A percentile compares a stretch with the other conserved stretches of the same genome.
Evolutionary conservation across 352 stramenopile genomes (phyloP).

Genomic region (Phytopythium delawarense): DNA sequence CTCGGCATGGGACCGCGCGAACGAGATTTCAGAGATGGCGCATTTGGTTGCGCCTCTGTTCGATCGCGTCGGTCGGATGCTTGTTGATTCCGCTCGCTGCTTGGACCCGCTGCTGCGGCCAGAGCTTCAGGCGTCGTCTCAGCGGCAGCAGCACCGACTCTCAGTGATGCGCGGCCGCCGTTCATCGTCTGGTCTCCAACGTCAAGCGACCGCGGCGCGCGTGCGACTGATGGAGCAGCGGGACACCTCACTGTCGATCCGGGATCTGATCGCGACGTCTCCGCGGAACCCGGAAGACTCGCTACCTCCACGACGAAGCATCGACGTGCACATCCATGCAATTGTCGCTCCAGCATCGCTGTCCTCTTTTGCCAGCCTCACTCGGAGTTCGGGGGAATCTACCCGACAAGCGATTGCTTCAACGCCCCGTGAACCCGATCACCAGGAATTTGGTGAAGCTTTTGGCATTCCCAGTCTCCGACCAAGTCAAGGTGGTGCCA

Average conservation of each 20-base stretch:
- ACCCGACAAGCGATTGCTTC: background rate
- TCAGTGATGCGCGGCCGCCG: slow-evolving; percentile 10
- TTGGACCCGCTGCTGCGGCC: slow-evolving; percentile 60
- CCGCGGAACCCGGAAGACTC: slow-evolving; percentile 21
- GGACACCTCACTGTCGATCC: slow-evolving; percentile 50
- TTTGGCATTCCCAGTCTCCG: slow-evolving; percentile 33
- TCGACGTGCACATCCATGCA: slow-evolving; percentile 87
- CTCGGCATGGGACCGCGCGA: slow-evolving; percentile 7
- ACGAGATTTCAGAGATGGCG: slow-evolving; percentile 56
- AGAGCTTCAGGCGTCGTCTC: slow-evolving; percentile 37
- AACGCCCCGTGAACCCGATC: slow-evolving; percentile 4
- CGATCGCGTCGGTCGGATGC: slow-evolving; percentile 70
- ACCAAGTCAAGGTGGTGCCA: slow-evolving; percentile 15
- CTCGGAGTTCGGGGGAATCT: background rate
- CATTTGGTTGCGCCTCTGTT: slow-evolving; percentile 73
- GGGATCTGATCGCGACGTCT: slow-evolving; percentile 58
- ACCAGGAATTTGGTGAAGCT: slow-evolving; percentile 27
- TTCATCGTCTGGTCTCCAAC: background rate
- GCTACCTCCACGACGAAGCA: slow-evolving; percentile 44
- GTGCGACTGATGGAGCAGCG: slow-evolving; percentile 25
- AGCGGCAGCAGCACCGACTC: slow-evolving; percentile 30
- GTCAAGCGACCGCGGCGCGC: slow-evolving; percentile 5
- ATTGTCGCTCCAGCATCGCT: slow-evolving; percentile 76
- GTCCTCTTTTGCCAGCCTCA: slow-evolving; percentile 45
- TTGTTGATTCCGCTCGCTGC: slow-evolving; percentile 60